Evolutionary conservation across 2,329 filamentous ascomycete genomes (phyloP), one percentile per base, ranked within the genome.

Genomic region (Drechslerella coelobrocha): DNA sequence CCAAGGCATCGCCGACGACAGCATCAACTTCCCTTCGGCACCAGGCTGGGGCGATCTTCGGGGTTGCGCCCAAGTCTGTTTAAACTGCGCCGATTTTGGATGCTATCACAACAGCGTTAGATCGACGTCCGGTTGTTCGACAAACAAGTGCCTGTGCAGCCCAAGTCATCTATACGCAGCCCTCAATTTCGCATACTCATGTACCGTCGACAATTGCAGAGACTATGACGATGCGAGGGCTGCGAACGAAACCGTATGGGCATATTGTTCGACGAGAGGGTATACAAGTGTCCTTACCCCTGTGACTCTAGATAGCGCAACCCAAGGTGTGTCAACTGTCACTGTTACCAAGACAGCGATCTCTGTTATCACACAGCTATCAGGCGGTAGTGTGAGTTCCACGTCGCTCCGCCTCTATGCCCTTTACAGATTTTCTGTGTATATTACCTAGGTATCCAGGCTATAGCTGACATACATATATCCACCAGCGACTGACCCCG

Each of bases 291-390:
- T 52, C 26, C 48, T 52, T 3, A 2, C 48, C 7, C 48, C 48
- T 31, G 48, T 52, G 23, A 52, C 48, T n/a, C 3, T 29, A n/a
- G n/a, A 5, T 17, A 52, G 48, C 48, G 31, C 48, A 52, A 52
- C 6, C 48, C 48, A 52, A 52, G 48, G 48, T 52, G 48, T 52
- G 48, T 52, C 48, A 52, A 52, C 48, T 52, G 48, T 52, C 7
- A 52, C 48, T 19, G 48, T 52, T 17, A 52, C 48, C 26, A 6
- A 52, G 24, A 29, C 9, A 52, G 7, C 48, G 48, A 17, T 52
- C 23, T 5, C 48, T 31, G 26, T 31, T 52, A 19, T 52, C 8
- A 52, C 48, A n/a, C 48, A 52, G 26, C 9, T 29, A 31, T 52
- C 48, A 21, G 48, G 48, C 19, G 26, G 48, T 31, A 52, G 10